These are phyloP conservation scores for Telfairia occidentalis DNA, from an alignment of 331 rosid genomes.

Conservation along the genomic window DNA sequence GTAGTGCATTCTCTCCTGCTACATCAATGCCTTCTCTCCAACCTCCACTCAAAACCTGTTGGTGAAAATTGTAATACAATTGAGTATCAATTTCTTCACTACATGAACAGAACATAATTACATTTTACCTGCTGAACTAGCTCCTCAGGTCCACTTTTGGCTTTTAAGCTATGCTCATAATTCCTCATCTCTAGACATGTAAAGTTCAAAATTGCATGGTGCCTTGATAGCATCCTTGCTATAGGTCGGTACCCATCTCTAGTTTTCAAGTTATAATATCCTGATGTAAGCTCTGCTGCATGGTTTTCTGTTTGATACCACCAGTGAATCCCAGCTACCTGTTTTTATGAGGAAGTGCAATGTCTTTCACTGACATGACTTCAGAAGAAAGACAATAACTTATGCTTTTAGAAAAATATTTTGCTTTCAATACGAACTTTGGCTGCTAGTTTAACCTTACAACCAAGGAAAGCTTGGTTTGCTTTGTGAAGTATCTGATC, in stretches of 20 bases:
- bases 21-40: conserved; percentile 64
- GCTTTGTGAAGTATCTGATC: conserved; percentile 79
- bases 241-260: conserved; percentile 83
- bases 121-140: conserved; percentile 72
- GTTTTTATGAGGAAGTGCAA: conserved; percentile 20
- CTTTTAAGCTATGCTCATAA: conserved; percentile 52
- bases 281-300: conserved; percentile 81
- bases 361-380: conserved; percentile 6
- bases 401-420: neutral
- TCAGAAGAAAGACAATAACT: conserved; percentile 7
- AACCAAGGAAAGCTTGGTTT: conserved; percentile 54
- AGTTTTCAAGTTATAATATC: conserved; percentile 57
- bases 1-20: conserved; percentile 92
- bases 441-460: conserved; percentile 54
- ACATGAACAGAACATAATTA: neutral
- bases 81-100: neutral
- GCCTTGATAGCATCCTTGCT: conserved; percentile 63
- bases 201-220: conserved; percentile 54
- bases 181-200: conserved; percentile 87
- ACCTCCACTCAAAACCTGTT: conserved; percentile 53
- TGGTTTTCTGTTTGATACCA: conserved; percentile 56
- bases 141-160: conserved; percentile 60
- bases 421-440: conserved; percentile 37
- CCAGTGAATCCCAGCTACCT: conserved; percentile 95
- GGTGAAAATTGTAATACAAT: neutral